Conservation (phyloP, 1,139 yeast species). For the Suhomyces panamericanus region DNA sequence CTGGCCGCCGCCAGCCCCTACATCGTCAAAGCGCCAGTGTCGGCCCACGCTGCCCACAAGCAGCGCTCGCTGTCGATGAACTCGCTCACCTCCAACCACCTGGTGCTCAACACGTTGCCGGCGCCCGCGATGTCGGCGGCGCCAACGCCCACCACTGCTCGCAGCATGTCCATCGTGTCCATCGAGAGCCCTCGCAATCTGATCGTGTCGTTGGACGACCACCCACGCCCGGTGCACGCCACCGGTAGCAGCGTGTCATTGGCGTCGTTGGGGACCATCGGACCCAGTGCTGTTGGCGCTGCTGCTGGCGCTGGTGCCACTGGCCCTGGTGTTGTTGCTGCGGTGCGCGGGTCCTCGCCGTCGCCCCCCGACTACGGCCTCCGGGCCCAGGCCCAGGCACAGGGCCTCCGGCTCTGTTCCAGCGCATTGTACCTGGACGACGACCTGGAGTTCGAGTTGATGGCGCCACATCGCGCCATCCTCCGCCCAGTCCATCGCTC, state of each 20-base stretch:
- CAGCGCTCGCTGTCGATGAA: conserved; percentile 40
- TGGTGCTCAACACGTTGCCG: conserved; percentile 6
- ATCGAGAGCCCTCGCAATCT: conserved; percentile 46
- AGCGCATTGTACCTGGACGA: conserved; percentile 35
- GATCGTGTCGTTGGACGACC: conserved; percentile 43
- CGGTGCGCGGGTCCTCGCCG: neutral
- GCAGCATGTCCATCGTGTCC: conserved; percentile 43
- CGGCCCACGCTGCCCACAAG: conserved; percentile 17
- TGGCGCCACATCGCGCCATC: conserved; percentile 19
- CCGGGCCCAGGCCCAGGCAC: neutral
- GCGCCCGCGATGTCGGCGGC: conserved; percentile 4
- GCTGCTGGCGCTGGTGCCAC: neutral
- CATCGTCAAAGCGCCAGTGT: conserved; percentile 20
- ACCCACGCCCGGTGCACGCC: conserved; percentile 32
- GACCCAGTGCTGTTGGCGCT: too few species aligned
- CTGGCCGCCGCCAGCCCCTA: conserved; percentile 27
- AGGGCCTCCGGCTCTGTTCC: conserved; percentile 12
- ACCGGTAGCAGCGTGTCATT: conserved; percentile 29
- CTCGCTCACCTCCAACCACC: conserved; percentile 22
- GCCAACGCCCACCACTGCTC: conserved; percentile 19
- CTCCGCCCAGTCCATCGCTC: conserved; percentile 20
- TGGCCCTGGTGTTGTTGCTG: neutral
- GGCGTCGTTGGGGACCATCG: conserved; percentile 3
- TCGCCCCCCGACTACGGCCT: conserved; percentile 1
- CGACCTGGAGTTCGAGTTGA: conserved; percentile 33